phyloP scores from a whole-genome alignment of 495 filamentous ascomycete genomes.

The Xylona heveae region DNA sequence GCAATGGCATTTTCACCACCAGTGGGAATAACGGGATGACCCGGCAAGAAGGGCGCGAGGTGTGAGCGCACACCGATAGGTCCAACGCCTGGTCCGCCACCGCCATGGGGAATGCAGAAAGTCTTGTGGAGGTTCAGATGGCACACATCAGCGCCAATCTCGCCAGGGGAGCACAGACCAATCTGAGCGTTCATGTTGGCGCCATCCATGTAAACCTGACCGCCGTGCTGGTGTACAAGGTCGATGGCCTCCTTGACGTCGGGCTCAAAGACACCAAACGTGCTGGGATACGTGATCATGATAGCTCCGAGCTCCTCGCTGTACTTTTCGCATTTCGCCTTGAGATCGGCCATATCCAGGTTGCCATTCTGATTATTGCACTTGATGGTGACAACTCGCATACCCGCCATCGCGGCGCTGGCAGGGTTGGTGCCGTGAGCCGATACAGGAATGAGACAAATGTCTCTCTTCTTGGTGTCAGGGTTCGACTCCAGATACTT shows the following conservation, averaged over 20 bases:
- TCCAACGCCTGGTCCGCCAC: conserved; percentile 86
- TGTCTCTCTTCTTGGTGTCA: conserved; percentile 55
- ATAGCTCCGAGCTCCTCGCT: conserved; percentile 74
- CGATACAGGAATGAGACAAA: conserved; percentile 91
- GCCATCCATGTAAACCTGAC: conserved; percentile 98
- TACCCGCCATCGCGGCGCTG: conserved; percentile 90
- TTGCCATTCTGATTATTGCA: conserved; percentile 79
- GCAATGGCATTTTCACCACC: conserved; percentile 40
- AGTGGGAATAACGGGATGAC: conserved; percentile 40
- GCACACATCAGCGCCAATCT: conserved; percentile 95
- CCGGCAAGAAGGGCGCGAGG: conserved; percentile 59
- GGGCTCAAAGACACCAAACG: conserved; percentile 91
- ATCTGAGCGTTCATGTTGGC: conserved; percentile 99
- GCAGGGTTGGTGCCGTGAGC: conserved; percentile 96
- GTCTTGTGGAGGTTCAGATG: conserved; percentile 98
- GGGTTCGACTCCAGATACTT: conserved; percentile 52
- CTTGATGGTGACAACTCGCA: conserved; percentile 88
- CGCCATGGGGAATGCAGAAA: conserved; percentile 96
- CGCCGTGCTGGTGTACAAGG: conserved; percentile 71
- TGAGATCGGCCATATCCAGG: conserved; percentile 69
- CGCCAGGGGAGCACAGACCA: conserved; percentile 85
- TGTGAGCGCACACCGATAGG: conserved; percentile 85
- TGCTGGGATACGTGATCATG: conserved; percentile 98
- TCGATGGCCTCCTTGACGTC: conserved; percentile 69
- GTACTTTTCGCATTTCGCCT: conserved; percentile 75